Evolutionary conservation across 176 grass and related monocot genomes (phyloP).

Genomic region (Lolium perenne): DNA sequence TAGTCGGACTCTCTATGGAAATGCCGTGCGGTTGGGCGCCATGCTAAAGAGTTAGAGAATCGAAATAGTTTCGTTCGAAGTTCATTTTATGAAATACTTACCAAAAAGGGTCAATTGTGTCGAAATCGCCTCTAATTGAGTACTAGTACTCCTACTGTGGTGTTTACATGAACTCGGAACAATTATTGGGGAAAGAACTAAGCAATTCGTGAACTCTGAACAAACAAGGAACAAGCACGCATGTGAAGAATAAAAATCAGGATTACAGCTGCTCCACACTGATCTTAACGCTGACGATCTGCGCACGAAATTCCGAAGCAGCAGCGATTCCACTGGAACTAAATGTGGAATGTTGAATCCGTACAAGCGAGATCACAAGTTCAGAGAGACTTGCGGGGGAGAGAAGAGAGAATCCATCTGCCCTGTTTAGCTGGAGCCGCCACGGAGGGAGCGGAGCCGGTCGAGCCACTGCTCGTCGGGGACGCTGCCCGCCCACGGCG

Average conservation of each 20-base stretch:
- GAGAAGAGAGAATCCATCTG: not conserved
- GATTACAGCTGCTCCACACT: not conserved
- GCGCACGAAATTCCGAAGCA: not conserved
- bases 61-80: no score
- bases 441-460: constrained; percentile 51
- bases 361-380: not conserved
- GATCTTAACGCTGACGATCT: not conserved
- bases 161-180: no score
- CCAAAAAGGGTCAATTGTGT: no score
- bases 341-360: not conserved
- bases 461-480: constrained; percentile 70
- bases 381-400: not conserved
- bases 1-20: no score
- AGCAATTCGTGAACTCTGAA: not conserved
- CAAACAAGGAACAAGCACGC: not conserved
- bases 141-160: no score
- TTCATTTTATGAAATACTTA: no score
- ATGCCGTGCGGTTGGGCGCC: no score
- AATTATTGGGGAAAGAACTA: not conserved
- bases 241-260: not conserved
- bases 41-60: no score
- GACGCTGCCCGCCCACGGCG: constrained; percentile 60
- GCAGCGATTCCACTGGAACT: not conserved
- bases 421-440: constrained; percentile 29
- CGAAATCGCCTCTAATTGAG: no score